Conservation (phyloP, 2,329 filamentous ascomycete genomes). For the Aspergillus sp. region DNA sequence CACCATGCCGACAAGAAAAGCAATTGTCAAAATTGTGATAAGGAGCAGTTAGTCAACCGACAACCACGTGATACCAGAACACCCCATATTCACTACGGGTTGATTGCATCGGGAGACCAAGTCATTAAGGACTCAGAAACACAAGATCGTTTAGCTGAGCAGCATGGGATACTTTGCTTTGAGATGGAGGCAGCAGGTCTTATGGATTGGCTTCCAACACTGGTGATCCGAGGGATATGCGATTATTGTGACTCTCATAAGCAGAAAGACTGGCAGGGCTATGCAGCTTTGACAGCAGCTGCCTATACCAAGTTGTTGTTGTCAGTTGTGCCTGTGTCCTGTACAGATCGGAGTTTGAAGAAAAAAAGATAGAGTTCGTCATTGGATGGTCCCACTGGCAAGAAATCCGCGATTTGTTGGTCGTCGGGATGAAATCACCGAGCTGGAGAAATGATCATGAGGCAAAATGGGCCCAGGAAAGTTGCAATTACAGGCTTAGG, state of each 20-base stretch:
- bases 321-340: neutral
- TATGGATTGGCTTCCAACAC: neutral
- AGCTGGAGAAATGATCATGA: slow-evolving; percentile 1
- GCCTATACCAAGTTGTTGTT: slow-evolving; percentile 8
- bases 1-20: neutral
- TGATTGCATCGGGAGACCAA: slow-evolving; percentile 3
- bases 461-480: slow-evolving; percentile 4
- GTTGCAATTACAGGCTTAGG: slow-evolving; percentile 17
- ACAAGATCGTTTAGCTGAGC: neutral
- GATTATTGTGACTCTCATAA: slow-evolving; percentile 9
- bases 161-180: slow-evolving; percentile 1
- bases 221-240: slow-evolving; percentile 6
- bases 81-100: neutral
- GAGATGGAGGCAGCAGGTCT: neutral
- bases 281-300: slow-evolving; percentile 4
- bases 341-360: neutral
- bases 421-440: slow-evolving; percentile 4
- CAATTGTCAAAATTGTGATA: slow-evolving; percentile 3
- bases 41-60: neutral
- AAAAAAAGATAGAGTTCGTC: neutral
- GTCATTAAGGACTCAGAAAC: neutral
- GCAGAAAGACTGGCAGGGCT: slow-evolving; percentile 7
- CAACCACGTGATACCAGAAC: neutral
- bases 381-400: slow-evolving; percentile 5
- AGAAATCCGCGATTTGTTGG: slow-evolving; percentile 8